These are phyloP conservation scores for Auriculariales sp. DNA, from an alignment of 768 basidiomycete species.

Conservation along the genomic window DNA sequence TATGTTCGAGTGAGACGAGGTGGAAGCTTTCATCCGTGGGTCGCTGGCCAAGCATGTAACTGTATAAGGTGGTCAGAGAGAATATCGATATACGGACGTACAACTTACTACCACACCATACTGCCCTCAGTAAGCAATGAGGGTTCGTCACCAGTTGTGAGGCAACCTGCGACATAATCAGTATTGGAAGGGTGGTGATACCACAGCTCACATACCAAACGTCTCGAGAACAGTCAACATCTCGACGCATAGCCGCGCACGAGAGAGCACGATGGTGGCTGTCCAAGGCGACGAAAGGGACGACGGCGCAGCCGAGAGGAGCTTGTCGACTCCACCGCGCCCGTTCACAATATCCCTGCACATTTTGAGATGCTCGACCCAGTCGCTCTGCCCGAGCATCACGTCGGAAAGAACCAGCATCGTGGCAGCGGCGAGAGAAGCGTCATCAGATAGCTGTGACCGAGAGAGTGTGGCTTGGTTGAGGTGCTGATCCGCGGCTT, in stretches of 20 bases:
- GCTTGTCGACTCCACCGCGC: no score
- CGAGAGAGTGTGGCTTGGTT: not conserved
- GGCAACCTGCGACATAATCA: slow-evolving; percentile 10
- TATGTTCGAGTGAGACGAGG: slow-evolving; percentile 17
- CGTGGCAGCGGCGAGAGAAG: not conserved
- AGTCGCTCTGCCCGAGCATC: not conserved
- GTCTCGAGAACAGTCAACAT: slow-evolving; percentile 21
- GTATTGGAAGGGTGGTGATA: slow-evolving; percentile 2
- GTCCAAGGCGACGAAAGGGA: not conserved
- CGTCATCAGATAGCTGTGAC: not conserved
- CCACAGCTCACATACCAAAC: slow-evolving; percentile 12
- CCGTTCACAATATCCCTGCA: not conserved
- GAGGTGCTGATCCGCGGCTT: not conserved
- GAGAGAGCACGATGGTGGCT: slow-evolving; percentile 10
- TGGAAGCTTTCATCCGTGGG: slow-evolving; percentile 1
- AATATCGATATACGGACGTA: not conserved
- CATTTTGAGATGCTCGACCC: not conserved
- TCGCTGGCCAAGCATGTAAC: slow-evolving; percentile 15
- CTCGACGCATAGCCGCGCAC: slow-evolving; percentile 20
- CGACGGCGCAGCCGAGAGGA: no score
- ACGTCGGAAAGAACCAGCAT: not conserved
- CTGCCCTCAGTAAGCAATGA: slow-evolving; percentile 14
- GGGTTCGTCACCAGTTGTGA: slow-evolving; percentile 19
- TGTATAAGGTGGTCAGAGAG: slow-evolving; percentile 10
- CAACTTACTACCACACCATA: slow-evolving; percentile 20